phyloP scores from a whole-genome alignment of 2,329 filamentous ascomycete species.

The Fusarium decemcellulare region DNA sequence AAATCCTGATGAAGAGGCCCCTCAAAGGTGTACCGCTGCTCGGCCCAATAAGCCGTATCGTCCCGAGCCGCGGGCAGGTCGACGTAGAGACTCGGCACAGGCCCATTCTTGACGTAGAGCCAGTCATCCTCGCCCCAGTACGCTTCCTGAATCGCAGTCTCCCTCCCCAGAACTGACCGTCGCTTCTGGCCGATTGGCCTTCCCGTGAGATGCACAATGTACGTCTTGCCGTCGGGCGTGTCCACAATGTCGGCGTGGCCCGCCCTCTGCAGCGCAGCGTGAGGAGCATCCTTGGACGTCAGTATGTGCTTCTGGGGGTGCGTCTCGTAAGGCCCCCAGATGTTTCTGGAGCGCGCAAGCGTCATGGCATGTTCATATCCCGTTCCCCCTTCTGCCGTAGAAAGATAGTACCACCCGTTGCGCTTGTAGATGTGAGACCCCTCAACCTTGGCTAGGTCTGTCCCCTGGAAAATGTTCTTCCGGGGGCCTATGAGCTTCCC shows the following conservation, averaged over 20 bases:
- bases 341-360: slow-evolving; percentile 64
- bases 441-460: slow-evolving; percentile 68
- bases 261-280: slow-evolving; percentile 64
- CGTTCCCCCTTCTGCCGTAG: slow-evolving; percentile 73
- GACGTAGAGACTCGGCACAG: slow-evolving; percentile 67
- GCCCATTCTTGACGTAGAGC: slow-evolving; percentile 73
- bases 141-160: slow-evolving; percentile 71
- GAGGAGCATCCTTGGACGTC: slow-evolving; percentile 65
- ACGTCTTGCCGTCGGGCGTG: slow-evolving; percentile 65
- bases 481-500: slow-evolving; percentile 68
- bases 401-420: slow-evolving; percentile 71
- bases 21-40: slow-evolving; percentile 63
- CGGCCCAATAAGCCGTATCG: slow-evolving; percentile 65
- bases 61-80: slow-evolving; percentile 64
- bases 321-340: slow-evolving; percentile 74
- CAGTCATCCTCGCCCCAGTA: slow-evolving; percentile 73
- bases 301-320: slow-evolving; percentile 72
- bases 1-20: slow-evolving; percentile 65
- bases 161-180: slow-evolving; percentile 68
- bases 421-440: slow-evolving; percentile 72
- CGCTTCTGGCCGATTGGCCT: slow-evolving; percentile 66
- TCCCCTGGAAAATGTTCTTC: slow-evolving; percentile 70
- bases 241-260: slow-evolving; percentile 70
- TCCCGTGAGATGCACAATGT: slow-evolving; percentile 67
- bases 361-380: slow-evolving; percentile 74